These are phyloP conservation scores for Salmacisia buchloeana DNA, from an alignment of 1,284 basidiomycete genomes.

Conservation along the genomic window DNA sequence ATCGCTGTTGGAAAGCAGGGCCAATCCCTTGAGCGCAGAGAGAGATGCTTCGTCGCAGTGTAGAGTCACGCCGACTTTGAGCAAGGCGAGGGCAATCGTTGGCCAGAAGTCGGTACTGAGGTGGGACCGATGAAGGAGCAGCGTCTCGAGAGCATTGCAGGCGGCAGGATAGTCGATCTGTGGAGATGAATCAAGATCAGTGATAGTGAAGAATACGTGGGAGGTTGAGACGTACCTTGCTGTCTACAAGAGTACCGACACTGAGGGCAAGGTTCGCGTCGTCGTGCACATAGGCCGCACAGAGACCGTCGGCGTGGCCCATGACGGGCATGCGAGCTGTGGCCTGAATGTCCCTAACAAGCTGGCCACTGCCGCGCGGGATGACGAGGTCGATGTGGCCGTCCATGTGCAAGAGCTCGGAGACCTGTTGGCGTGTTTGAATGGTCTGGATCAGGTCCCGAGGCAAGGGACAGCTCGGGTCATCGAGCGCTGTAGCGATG, in stretches of 20 bases:
- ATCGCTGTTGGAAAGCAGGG: background rate
- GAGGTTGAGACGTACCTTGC: conserved; percentile 64
- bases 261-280: conserved; percentile 73
- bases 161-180: conserved; percentile 92
- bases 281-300: conserved; percentile 81
- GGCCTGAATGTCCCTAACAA: conserved; percentile 83
- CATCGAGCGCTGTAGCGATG: conserved; percentile 70
- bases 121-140: conserved; percentile 69
- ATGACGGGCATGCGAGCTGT: conserved; percentile 91
- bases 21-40: conserved; percentile 3
- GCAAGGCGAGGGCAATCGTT: conserved; percentile 66
- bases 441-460: conserved; percentile 81
- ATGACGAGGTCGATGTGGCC: conserved; percentile 94
- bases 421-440: conserved; percentile 85
- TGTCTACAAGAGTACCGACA: conserved; percentile 74
- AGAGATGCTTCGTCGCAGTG: conserved; percentile 63
- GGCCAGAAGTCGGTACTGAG: conserved; percentile 61
- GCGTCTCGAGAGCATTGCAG: conserved; percentile 87
- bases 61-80: conserved; percentile 66
- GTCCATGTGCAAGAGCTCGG: conserved; percentile 76
- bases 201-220: background rate
- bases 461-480: conserved; percentile 56
- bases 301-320: conserved; percentile 96
- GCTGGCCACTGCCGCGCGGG: conserved; percentile 84
- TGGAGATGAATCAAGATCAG: conserved; percentile 5